phyloP scores from a whole-genome alignment of 768 basidiomycete genomes.

The Cystobasidiopsis lactophilus region DNA sequence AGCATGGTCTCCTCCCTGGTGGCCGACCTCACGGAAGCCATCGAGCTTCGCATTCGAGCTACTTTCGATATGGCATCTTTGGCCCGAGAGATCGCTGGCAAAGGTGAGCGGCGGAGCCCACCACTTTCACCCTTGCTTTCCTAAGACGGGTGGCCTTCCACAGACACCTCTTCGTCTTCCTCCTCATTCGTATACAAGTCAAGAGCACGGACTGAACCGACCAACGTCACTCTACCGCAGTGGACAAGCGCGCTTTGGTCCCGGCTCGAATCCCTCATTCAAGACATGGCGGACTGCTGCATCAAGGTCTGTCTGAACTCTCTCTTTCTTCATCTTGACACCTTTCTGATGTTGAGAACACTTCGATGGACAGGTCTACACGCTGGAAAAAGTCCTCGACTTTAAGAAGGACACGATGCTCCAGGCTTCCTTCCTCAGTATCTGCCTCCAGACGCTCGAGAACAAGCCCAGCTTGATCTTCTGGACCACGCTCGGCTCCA shows the following conservation, averaged over 20 bases:
- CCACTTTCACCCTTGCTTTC: background rate
- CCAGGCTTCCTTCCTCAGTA: slow-evolving; percentile 63
- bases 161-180: slow-evolving; percentile 21
- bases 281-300: slow-evolving; percentile 75
- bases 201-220: slow-evolving; percentile 73
- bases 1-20: slow-evolving; percentile 59
- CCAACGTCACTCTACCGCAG: slow-evolving; percentile 61
- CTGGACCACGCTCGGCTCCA: slow-evolving; percentile 60
- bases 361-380: slow-evolving; percentile 45
- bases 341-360: no score
- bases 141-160: background rate
- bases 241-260: slow-evolving; percentile 64
- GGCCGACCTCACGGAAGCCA: slow-evolving; percentile 54
- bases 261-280: slow-evolving; percentile 56
- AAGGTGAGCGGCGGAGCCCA: slow-evolving; percentile 34
- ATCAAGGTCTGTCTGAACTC: slow-evolving; percentile 55
- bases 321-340: background rate
- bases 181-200: slow-evolving; percentile 47
- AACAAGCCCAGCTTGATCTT: slow-evolving; percentile 77
- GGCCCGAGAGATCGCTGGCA: slow-evolving; percentile 58
- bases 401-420: slow-evolving; percentile 65
- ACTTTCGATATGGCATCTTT: slow-evolving; percentile 74
- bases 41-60: slow-evolving; percentile 53
- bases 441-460: slow-evolving; percentile 81
- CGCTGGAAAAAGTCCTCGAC: slow-evolving; percentile 75